These are phyloP conservation scores for Rhizodiscina lignyota DNA, from an alignment of 495 filamentous ascomycete species.

Conservation along the genomic window DNA sequence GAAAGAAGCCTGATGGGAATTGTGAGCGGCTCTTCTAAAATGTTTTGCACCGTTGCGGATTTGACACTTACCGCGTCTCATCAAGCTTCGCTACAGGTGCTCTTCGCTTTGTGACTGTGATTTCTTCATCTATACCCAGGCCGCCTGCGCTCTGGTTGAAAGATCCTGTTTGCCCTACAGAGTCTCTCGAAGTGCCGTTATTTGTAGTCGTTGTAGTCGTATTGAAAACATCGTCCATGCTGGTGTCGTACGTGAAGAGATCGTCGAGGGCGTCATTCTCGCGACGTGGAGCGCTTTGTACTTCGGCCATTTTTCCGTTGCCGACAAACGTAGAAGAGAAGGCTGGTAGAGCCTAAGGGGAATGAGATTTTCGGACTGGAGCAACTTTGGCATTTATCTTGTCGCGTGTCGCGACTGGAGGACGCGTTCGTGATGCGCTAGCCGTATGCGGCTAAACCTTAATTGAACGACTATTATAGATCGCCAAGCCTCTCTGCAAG, in stretches of 20 bases:
- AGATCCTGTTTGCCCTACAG: conserved; percentile 18
- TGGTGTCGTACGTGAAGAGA: conserved; percentile 56
- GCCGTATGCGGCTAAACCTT: too few species aligned
- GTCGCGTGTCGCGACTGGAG: too few species aligned
- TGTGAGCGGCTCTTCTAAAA: neutral
- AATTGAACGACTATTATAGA: too few species aligned
- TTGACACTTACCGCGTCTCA: conserved; percentile 39
- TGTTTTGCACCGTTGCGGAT: neutral
- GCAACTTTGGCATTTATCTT: too few species aligned
- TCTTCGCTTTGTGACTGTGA: conserved; percentile 62
- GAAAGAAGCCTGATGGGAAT: conserved; percentile 46
- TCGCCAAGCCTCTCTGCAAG: too few species aligned
- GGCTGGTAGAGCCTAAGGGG: too few species aligned
- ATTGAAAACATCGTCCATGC: conserved; percentile 31
- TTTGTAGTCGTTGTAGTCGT: conserved; percentile 21
- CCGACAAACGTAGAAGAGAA: too few species aligned
- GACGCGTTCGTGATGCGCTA: too few species aligned
- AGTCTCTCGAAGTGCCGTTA: conserved; percentile 4
- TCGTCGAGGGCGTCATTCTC: conserved; percentile 31
- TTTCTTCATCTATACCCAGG: conserved; percentile 72
- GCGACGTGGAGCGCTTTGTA: too few species aligned
- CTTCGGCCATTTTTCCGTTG: too few species aligned
- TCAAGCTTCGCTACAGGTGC: conserved; percentile 72
- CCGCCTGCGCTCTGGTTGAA: conserved; percentile 13
- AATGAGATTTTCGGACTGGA: too few species aligned